These are phyloP conservation scores for Arthrobotrys entomopaga DNA, from an alignment of 2,329 filamentous ascomycete species.

Conservation along the genomic window DNA sequence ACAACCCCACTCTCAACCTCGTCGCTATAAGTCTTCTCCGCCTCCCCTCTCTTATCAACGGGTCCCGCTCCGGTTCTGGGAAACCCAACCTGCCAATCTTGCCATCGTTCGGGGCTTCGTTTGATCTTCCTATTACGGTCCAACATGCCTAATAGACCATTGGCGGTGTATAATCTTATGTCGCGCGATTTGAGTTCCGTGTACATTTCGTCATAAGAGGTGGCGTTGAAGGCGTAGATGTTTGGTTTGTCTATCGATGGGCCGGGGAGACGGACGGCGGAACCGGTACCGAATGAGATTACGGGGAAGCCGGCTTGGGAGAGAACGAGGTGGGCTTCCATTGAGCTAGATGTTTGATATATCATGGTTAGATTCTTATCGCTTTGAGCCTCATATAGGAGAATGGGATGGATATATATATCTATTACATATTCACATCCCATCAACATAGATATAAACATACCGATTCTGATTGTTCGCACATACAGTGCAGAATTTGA, in stretches of 20 bases:
- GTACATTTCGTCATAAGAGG: conserved; percentile 94
- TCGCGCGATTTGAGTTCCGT: conserved; percentile 89
- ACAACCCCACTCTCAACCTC: conserved; percentile 90
- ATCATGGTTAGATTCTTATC: too few relatives aligned
- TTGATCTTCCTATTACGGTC: conserved; percentile 91
- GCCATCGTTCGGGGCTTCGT: conserved; percentile 95
- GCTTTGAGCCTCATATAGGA: neutral
- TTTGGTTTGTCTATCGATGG: conserved; percentile 93
- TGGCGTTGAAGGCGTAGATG: conserved; percentile 97
- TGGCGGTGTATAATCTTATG: conserved; percentile 83
- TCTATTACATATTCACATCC: neutral
- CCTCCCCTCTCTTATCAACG: conserved; percentile 44
- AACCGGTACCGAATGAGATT: conserved; percentile 96
- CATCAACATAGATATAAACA: neutral
- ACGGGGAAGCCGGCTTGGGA: conserved; percentile 90
- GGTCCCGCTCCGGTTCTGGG: conserved; percentile 79
- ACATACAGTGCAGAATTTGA: conserved; percentile 98
- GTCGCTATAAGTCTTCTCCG: conserved; percentile 59
- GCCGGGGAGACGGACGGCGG: conserved; percentile 89
- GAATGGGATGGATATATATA: neutral
- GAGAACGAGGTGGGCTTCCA: conserved; percentile 97
- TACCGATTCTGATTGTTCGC: conserved; percentile 97
- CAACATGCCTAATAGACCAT: conserved; percentile 95
- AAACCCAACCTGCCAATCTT: conserved; percentile 92
- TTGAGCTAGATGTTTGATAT: conserved; percentile 70